These are phyloP conservation scores for Silene coronaria DNA, from an alignment of 179 eudicot species.

Conservation along the genomic window DNA sequence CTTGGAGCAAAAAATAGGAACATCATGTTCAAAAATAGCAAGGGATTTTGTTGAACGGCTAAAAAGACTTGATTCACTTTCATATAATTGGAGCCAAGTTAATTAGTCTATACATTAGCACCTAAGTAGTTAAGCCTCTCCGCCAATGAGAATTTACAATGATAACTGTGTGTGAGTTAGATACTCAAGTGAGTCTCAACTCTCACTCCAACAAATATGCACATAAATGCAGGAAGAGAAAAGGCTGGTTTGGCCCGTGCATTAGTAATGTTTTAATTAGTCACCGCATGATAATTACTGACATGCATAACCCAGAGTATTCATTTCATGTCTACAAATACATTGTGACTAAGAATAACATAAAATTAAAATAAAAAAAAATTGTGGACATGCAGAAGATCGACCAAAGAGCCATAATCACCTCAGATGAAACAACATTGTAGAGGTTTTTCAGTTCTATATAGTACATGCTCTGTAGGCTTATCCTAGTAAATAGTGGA, in stretches of 20 bases:
- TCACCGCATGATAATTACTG: too few species aligned
- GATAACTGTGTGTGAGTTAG: background rate
- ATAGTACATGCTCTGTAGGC: too few species aligned
- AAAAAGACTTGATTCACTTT: background rate
- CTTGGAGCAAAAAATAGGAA: background rate
- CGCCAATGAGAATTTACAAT: background rate
- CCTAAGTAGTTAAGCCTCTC: constrained; percentile 6
- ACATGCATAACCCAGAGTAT: too few species aligned
- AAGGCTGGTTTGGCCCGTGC: background rate
- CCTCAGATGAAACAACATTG: too few species aligned
- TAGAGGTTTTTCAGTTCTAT: too few species aligned
- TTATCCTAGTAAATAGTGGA: too few species aligned
- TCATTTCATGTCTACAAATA: too few species aligned
- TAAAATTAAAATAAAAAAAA: too few species aligned
- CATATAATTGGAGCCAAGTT: background rate
- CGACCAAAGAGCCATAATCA: too few species aligned
- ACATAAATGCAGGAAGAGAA: background rate
- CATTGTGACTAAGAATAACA: too few species aligned
- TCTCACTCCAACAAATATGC: background rate
- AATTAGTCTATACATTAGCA: background rate
- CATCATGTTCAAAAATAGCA: background rate
- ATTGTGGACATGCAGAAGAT: too few species aligned
- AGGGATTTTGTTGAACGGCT: background rate
- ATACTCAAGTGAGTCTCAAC: background rate
- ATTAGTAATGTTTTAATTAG: too few species aligned